A percentile compares a stretch with the other conserved stretches of the same genome.
Evolutionary conservation across 2,329 filamentous ascomycete genomes (phyloP).

Genomic region (Penicillium sp.): DNA sequence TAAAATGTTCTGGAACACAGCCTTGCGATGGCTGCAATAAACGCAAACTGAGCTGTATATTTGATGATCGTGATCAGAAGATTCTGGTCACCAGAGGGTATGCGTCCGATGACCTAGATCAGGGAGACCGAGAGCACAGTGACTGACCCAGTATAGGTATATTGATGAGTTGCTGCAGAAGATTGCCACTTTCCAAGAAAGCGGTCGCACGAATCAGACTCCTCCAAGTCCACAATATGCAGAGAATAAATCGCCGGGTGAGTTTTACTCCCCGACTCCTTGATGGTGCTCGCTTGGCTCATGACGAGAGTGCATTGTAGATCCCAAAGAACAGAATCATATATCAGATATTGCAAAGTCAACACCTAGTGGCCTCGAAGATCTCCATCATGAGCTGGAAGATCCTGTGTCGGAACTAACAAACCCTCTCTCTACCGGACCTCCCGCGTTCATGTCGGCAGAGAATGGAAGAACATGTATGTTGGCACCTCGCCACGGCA

Average conservation of each 20-base stretch:
- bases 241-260: constrained; percentile 19
- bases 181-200: constrained; percentile 27
- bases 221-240: constrained; percentile 27
- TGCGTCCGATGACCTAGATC: constrained; percentile 4
- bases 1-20: constrained; percentile 49
- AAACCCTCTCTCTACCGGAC: constrained; percentile 50
- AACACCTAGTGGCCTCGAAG: constrained; percentile 16
- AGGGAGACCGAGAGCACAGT: neutral
- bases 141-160: constrained; percentile 32
- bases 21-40: constrained; percentile 52
- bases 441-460: constrained; percentile 49
- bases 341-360: constrained; percentile 23
- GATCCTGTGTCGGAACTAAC: constrained; percentile 42
- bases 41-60: constrained; percentile 48
- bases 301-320: constrained; percentile 17
- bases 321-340: constrained; percentile 26
- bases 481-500: constrained; percentile 21
- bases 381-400: constrained; percentile 24
- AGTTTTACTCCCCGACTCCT: neutral
- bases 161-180: constrained; percentile 44
- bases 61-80: constrained; percentile 55
- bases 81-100: constrained; percentile 55
- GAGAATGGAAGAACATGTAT: constrained; percentile 50
- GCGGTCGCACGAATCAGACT: constrained; percentile 19
- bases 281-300: neutral